Percentiles rank a stretch among this genome's conserved stretches.
These are phyloP conservation scores for Camelina laxa DNA, from an alignment of 345 rosid species.

Conservation along the genomic window DNA sequence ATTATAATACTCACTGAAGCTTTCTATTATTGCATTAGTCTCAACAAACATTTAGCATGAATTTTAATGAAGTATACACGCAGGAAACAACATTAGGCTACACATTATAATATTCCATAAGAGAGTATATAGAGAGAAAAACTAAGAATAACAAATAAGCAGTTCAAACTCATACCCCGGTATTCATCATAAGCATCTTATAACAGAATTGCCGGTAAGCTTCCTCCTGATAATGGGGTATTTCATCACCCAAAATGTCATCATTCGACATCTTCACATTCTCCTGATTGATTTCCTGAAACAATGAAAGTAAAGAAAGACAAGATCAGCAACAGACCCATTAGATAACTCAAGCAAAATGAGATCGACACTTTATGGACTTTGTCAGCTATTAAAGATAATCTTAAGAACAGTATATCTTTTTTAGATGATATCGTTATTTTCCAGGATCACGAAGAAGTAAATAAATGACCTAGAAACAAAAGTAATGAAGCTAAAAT, in stretches of 20 bases:
- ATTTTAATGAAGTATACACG: background rate
- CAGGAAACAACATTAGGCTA: background rate
- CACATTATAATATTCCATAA: conserved; percentile 11
- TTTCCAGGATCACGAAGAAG: background rate
- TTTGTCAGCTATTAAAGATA: conserved; percentile 2
- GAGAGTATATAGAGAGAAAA: background rate
- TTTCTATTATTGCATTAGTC: conserved; percentile 6
- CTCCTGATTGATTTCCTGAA: conserved; percentile 64
- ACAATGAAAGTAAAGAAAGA: conserved; percentile 20
- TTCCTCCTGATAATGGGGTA: conserved; percentile 77
- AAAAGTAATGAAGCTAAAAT: background rate
- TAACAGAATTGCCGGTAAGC: conserved; percentile 68
- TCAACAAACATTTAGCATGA: conserved; percentile 9
- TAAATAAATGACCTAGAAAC: conserved; percentile 6
- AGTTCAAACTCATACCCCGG: conserved; percentile 51
- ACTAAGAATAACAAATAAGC: background rate
- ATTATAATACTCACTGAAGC: background rate
- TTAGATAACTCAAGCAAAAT: background rate
- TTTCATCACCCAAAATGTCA: conserved; percentile 94
- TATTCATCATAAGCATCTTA: conserved; percentile 66
- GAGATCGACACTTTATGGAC: background rate
- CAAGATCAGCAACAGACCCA: conserved; percentile 1
- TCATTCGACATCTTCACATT: conserved; percentile 77
- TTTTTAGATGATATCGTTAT: background rate
- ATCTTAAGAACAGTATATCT: background rate